Evolutionary conservation across 805 yeast species (phyloP), one percentile per base, ranked within the genome.

Genomic region (Nakazawaea anatomiae): DNA sequence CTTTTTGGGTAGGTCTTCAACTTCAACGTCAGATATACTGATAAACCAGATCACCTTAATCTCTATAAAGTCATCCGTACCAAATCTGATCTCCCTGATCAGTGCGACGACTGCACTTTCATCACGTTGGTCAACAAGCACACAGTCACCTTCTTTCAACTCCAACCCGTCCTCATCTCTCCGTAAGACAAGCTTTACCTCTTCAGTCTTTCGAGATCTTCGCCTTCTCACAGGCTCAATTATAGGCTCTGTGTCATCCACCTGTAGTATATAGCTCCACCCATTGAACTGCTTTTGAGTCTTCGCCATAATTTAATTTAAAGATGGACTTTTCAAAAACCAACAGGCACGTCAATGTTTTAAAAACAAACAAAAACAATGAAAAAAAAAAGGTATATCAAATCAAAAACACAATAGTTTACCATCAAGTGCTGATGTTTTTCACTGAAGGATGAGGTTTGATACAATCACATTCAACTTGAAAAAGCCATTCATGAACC

Each of bases 101-200:
- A 82, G 56, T 6, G 74, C 83, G 2, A 79, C 66, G 42, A 69
- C 74, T 1, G 74, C 66, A 1, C 64, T 63, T 1, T 61, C 65
- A 0, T 54, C 60, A 4, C 65, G 66, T 49, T 68, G 69, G 34
- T 64, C 65, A 41, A 77, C 67, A 7, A 80, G 60, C 0, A 84
- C 58, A 39, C 77, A 67, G 54, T 79, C 83, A 3, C 90, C 90
- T 8, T 71, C 70, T 29, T 69, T 68, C 25, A 85, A 56, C 44
- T 70, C 75, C 38, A 80, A 54, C 3, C 72, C 77, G 61, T 81
- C 87, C 0, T 56, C 59, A 8, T 64, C 71, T 52, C 83, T 66
- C 50, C 63, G 67, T 28, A 81, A 57, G 4, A 62, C 51, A 10
- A 72, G 59, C 9, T 47, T 45, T 12, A 27, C 46, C n/a, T 38